Evolutionary conservation across 2,329 filamentous ascomycete genomes (phyloP).

Genomic region (Aspergillus puulaauensis): DNA sequence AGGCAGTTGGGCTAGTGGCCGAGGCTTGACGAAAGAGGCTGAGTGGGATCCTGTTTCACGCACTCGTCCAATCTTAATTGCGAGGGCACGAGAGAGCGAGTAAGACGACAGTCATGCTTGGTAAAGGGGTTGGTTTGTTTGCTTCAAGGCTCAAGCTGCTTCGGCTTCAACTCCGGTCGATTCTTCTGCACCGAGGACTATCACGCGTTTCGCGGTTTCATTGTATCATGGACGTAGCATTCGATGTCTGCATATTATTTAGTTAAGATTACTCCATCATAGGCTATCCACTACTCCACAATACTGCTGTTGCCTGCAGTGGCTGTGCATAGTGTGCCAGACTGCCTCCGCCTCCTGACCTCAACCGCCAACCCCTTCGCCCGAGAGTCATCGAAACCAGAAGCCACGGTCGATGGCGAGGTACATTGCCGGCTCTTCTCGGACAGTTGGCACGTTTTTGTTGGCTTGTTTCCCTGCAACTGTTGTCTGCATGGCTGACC

Average conservation of each 20-base stretch:
- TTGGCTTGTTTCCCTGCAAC: slow-evolving; percentile 10
- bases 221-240: background rate
- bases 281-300: background rate
- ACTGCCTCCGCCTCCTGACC: background rate
- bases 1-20: background rate
- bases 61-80: background rate
- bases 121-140: background rate
- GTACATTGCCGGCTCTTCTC: slow-evolving; percentile 29
- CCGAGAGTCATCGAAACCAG: slow-evolving; percentile 23
- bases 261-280: background rate
- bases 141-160: background rate
- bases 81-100: too few relatives aligned
- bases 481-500: slow-evolving; percentile 8
- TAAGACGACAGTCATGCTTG: background rate
- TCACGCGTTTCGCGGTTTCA: background rate
- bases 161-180: too few relatives aligned
- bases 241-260: background rate
- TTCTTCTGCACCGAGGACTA: background rate
- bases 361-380: background rate
- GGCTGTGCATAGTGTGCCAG: background rate
- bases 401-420: slow-evolving; percentile 26
- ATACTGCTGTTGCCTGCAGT: background rate
- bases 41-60: background rate
- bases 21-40: background rate
- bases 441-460: slow-evolving; percentile 23